Base-by-base conservation (phyloP, 2,329 filamentous ascomycete species). In the Myriosclerotinia scirpicola region DNA sequence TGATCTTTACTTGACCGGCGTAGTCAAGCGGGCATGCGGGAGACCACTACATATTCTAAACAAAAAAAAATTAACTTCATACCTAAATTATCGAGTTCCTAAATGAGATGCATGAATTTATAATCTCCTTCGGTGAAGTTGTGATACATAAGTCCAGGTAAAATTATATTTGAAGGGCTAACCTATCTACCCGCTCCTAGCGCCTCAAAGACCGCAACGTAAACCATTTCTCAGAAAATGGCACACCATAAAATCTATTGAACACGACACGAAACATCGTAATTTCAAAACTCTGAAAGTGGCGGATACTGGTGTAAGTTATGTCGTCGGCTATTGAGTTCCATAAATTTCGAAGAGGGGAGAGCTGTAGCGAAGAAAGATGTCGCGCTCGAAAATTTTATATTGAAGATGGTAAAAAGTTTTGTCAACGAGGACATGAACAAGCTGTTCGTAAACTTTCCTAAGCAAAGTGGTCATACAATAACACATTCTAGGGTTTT, bases 361-460 rank as follows among this genome's bases (percentile, higher is more conserved):
- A 81, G 68, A 75, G 75, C 60, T 87, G 85, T 72, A 83, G 82
- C 59, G 80, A 85, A 69, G 83, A 85, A 69, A 84, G 85, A 72
- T 90, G 87, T 74, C 84, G 85, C 64, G 85, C 87, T 59, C 80
- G 78, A 48, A 81, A 81, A 67, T 86, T 85, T 71, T 84, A 86
- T 71, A 80, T 86, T 38, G 83, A 87, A 68, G 85, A 87, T 74
- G 87, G 87, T 3, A 85, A 84, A 70, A 85, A 84, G 74, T 89
- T 87, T 72, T 90, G 88, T 76, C 81, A 84, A 69, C 82, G 86
- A 73, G 88, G 87, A 54, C 88, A 90, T 77, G 82, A 85, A 69
- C 86, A 88, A 77, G 82, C 84, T 72, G 87, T 88, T 44, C 26
- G 64, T 60, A 38, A 46, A 34, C 44, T 2, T 42, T 30, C 26